Conservation (phyloP, 345 rosid species). For the Ailanthus altissimus region DNA sequence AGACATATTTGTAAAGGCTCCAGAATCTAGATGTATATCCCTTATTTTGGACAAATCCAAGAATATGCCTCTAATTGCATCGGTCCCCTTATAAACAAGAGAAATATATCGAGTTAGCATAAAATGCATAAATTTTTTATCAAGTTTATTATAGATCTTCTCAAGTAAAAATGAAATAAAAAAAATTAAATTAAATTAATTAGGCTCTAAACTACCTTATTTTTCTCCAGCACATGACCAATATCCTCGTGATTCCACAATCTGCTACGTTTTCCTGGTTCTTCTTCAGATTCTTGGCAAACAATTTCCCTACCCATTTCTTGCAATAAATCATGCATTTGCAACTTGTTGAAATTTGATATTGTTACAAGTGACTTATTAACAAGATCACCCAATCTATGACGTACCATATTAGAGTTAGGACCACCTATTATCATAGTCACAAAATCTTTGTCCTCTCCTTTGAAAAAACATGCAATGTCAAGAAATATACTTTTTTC, state of each 20-base stretch:
- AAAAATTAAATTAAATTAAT: neutral
- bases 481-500: constrained; percentile 46
- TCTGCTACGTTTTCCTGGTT: constrained; percentile 20
- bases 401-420: neutral
- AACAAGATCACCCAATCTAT: constrained; percentile 7
- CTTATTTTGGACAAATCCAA: neutral
- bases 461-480: constrained; percentile 48
- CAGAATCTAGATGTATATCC: neutral
- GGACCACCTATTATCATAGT: constrained; percentile 25
- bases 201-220: neutral
- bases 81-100: neutral
- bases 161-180: neutral
- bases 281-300: neutral
- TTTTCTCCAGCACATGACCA: neutral
- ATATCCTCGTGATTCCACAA: constrained; percentile 16
- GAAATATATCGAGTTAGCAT: neutral
- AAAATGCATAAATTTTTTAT: neutral
- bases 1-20: constrained; percentile 8
- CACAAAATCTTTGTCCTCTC: constrained; percentile 22
- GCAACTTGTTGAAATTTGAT: constrained; percentile 19
- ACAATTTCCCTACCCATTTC: constrained; percentile 26
- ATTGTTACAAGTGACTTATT: constrained; percentile 40
- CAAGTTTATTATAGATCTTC: neutral
- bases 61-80: neutral
- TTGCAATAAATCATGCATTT: constrained; percentile 50